Evolutionary conservation across 352 stramenopile species (phyloP), one percentile per base, ranked within the genome.

Genomic region (Lagenidium giganteum): DNA sequence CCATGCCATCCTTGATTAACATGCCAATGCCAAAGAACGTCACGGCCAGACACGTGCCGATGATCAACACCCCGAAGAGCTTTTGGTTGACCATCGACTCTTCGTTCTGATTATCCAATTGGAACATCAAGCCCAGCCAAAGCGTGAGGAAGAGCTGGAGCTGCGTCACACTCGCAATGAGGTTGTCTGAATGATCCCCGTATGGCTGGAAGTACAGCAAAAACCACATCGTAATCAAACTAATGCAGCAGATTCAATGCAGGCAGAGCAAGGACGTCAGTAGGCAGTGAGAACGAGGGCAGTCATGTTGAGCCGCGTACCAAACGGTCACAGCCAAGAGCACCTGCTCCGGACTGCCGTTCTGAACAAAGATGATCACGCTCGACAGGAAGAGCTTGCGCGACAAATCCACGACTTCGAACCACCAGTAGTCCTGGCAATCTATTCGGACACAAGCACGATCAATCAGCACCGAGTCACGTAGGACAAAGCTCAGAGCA

Each of bases 181-280:
- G 43, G 34, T 84, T 90, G 50, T 87, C 68, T 2, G 70, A 80
- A 42, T 79, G 67, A 23, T 80, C 72, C 1, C 61, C 73, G 49
- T 90, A 90, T 8, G 77, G 77, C 49, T 87, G 77, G 45, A 81
- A 90, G 54, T 67, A 90, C 1, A 90, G 58, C 28, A 90, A 24
- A 38, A 85, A 87, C 70, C 73, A 85, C 77, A 90, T 86, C 21
- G 74, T 83, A 13, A 72, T 45, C 20, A 90, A 55, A 36, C 67
- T 76, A 30, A 2, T 4, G 22, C 5, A 21, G 4, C 23, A 28
- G 9, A 20, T n/a, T 8, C 23, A 18, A 47, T n/a, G 23, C 20
- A 41, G 13, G 21, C 7, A 39, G 40, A 20, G 39, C 21, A 38
- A 39, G 24, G n/a, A n/a, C n/a, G n/a, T n/a, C n/a, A n/a, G n/a